Evolutionary conservation across 345 rosid species (phyloP).

Genomic region (Noccaea caerulescens): DNA sequence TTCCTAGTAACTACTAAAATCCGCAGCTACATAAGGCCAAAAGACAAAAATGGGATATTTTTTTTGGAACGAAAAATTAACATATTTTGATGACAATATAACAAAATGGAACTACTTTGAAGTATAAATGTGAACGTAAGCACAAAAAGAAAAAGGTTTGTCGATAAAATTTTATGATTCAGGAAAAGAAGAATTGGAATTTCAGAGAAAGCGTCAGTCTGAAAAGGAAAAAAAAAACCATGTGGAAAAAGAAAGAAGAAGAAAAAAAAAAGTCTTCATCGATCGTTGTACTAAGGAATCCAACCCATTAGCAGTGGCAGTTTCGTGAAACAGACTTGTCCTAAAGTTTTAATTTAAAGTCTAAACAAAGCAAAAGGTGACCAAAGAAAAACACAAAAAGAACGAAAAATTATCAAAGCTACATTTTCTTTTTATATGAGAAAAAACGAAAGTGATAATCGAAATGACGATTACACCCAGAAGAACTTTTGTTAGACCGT

Average conservation of each 20-base stretch:
- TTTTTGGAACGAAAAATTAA: neutral
- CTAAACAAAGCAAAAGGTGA: slow-evolving; percentile 30
- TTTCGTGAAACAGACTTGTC: slow-evolving; percentile 44
- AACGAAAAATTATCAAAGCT: neutral
- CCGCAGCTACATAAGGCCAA: neutral
- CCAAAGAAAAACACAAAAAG: slow-evolving; percentile 39
- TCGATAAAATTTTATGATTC: slow-evolving; percentile 4
- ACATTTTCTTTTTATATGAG: neutral
- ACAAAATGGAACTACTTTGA: neutral
- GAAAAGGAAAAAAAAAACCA: slow-evolving; percentile 32
- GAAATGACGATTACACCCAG: slow-evolving; percentile 27
- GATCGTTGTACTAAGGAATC: slow-evolving; percentile 42
- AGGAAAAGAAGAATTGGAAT: neutral
- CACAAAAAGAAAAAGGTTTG: slow-evolving; percentile 6
- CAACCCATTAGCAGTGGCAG: slow-evolving; percentile 27
- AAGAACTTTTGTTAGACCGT: neutral
- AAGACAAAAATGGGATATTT: neutral
- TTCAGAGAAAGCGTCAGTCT: slow-evolving; percentile 41
- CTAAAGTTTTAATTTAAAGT: neutral
- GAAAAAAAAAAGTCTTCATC: slow-evolving; percentile 37
- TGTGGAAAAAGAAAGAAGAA: neutral
- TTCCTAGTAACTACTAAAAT: slow-evolving; percentile 5
- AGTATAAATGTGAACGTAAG: slow-evolving; percentile 23
- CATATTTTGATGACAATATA: slow-evolving; percentile 9
- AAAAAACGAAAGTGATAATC: neutral